phyloP scores from a whole-genome alignment of 2,329 filamentous ascomycete species.

The Paraconiothyrium sp. region DNA sequence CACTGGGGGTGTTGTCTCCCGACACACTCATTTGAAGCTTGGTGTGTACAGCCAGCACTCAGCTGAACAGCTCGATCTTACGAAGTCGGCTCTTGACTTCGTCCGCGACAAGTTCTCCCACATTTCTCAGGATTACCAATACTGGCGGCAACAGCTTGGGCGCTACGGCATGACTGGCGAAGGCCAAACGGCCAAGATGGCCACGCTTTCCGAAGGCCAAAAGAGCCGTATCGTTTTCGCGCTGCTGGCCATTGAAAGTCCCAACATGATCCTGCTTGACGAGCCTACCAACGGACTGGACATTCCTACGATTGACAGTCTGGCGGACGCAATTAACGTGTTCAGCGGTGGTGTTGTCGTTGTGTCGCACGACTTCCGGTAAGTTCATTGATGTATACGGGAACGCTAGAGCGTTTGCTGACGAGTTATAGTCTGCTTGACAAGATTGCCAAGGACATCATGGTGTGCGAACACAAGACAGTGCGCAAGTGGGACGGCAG shows the following conservation, averaged over 20 bases:
- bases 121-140: conserved; percentile 97
- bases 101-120: conserved; percentile 92
- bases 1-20: conserved; percentile 80
- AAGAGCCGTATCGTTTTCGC: conserved; percentile 99
- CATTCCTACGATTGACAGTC: conserved; percentile 96
- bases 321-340: conserved; percentile 97
- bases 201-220: conserved; percentile 96
- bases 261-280: conserved; percentile 98
- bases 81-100: conserved; percentile 97
- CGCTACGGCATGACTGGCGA: conserved; percentile 93
- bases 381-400: conserved; percentile 50
- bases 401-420: conserved; percentile 36
- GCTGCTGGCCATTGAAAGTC: conserved; percentile 89
- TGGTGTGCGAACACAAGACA: conserved; percentile 98
- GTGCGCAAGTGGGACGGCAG: conserved; percentile 87
- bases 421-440: conserved; percentile 80
- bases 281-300: conserved; percentile 99
- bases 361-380: conserved; percentile 99
- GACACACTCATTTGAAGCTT: conserved; percentile 98
- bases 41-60: conserved; percentile 99
- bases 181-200: conserved; percentile 95
- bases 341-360: conserved; percentile 97
- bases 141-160: conserved; percentile 98
- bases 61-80: conserved; percentile 96
- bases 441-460: conserved; percentile 99